Base-by-base conservation (phyloP, 2,329 filamentous ascomycete genomes). In the Cladosporium sp. region DNA sequence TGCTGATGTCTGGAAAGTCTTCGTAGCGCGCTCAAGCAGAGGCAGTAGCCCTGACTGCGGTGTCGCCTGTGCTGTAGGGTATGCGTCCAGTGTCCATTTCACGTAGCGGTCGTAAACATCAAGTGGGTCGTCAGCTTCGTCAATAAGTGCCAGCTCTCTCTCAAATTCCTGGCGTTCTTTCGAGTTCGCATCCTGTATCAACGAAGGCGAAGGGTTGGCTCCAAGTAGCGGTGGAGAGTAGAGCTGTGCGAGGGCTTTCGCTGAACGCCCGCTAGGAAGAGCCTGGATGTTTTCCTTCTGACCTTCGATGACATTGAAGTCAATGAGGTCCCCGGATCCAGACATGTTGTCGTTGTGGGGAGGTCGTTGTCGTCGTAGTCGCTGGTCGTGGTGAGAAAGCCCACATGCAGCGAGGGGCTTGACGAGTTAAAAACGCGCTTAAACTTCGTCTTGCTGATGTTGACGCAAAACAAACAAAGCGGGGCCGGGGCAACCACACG, bases 221-320 rank as follows among this genome's bases (percentile, higher is more conserved):
- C 59, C 60, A 12, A 66, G 60, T 22, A 68, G 57, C 9, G 73
- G 72, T 39, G 70, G 70, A 55, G 90, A 85, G 78, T 89, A 90
- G 27, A 89, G 81, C 49, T 90, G 82, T 24, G 85, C 90, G 45
- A 99, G 84, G 48, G 93, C 91, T 73, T 85, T 88, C 40, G 92
- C 93, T 36, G 92, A 97, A 57, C 93, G 78, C 29, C 85, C 93
- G 56, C 89, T 87, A 13, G 92, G 91, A 11, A 99, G 79, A 18
- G 90, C 85, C 70, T 96, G 91, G 51, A 99, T 96, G 71, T 99
- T 99, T 73, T 99, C 93, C 73, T 99, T 99, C 62, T 96, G 91
- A 41, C 82, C 83, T 73, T 99, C 93, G 71, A 99, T 96, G 56
- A 96, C 81, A 62, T 95, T 88, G 73, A 99, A 97, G 73, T 75